Conservation (phyloP, 768 basidiomycete genomes). For the Lactifluus echinatus region DNA sequence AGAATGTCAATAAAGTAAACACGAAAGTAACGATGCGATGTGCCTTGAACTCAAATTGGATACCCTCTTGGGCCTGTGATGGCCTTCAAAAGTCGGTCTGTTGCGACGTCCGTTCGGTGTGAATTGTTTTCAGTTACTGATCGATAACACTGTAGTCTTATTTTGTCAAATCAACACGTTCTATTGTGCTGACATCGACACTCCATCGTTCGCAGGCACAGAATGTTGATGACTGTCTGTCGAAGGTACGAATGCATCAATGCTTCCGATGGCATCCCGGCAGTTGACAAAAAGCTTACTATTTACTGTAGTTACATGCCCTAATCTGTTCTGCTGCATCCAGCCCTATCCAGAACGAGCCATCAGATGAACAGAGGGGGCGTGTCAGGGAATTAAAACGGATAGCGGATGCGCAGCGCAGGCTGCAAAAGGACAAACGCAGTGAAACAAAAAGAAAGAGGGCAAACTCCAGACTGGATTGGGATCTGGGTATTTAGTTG, state of each 20-base stretch:
- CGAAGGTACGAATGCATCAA: constrained; percentile 40
- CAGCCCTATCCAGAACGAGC: constrained; percentile 40
- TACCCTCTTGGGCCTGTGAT: constrained; percentile 56
- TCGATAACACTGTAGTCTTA: constrained; percentile 38
- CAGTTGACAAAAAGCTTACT: not conserved
- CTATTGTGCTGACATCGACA: constrained; percentile 61
- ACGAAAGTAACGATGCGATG: constrained; percentile 69
- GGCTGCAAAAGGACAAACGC: constrained; percentile 43
- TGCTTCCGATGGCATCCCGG: constrained; percentile 8
- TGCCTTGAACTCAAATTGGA: constrained; percentile 49
- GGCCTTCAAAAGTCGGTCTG: constrained; percentile 43
- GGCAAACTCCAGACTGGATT: constrained; percentile 22
- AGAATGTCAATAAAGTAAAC: constrained; percentile 90
- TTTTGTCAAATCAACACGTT: constrained; percentile 59
- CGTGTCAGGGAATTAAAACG: constrained; percentile 40
- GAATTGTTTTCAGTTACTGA: not conserved
- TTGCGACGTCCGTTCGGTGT: constrained; percentile 4
- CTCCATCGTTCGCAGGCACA: constrained; percentile 67
- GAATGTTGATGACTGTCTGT: constrained; percentile 64
- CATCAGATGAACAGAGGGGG: constrained; percentile 47
- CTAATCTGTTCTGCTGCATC: constrained; percentile 42
- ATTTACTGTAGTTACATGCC: constrained; percentile 39
- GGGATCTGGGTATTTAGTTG: constrained; percentile 4
- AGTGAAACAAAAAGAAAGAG: constrained; percentile 40
- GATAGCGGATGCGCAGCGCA: constrained; percentile 40